Conservation (phyloP, 1,284 basidiomycete genomes). For the Marasmius sp. region DNA sequence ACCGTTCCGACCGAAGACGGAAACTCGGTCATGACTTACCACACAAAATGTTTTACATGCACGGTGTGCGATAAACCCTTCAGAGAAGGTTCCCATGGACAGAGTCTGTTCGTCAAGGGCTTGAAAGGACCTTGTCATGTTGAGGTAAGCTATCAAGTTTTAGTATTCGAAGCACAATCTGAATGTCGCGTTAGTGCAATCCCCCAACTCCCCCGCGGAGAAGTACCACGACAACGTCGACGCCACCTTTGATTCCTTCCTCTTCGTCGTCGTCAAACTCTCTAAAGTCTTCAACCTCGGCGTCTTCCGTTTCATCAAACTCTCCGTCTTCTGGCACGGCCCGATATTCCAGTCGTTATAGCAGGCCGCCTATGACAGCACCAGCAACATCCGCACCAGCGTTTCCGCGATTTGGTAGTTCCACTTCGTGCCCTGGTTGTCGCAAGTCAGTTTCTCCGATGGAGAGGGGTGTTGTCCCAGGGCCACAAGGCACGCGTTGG, state of each 20-base stretch:
- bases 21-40: slow-evolving; percentile 57
- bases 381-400: slow-evolving; percentile 33
- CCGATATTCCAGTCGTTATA: slow-evolving; percentile 38
- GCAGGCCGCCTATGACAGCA: slow-evolving; percentile 41
- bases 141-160: slow-evolving; percentile 44
- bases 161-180: slow-evolving; percentile 5
- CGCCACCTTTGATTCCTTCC: slow-evolving; percentile 14
- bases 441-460: slow-evolving; percentile 70
- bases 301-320: slow-evolving; percentile 15
- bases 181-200: slow-evolving; percentile 50
- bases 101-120: slow-evolving; percentile 66
- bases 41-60: slow-evolving; percentile 74
- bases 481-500: slow-evolving; percentile 78
- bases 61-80: slow-evolving; percentile 62
- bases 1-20: slow-evolving; percentile 61
- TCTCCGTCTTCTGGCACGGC: slow-evolving; percentile 23
- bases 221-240: slow-evolving; percentile 17
- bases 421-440: slow-evolving; percentile 69
- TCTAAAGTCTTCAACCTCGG: background rate
- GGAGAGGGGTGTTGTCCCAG: slow-evolving; percentile 80
- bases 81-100: slow-evolving; percentile 57
- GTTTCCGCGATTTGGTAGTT: slow-evolving; percentile 67
- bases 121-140: slow-evolving; percentile 69
- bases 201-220: slow-evolving; percentile 44
- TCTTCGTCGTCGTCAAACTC: slow-evolving; percentile 10